Evolutionary conservation across 352 stramenopile genomes (phyloP).

Genomic region (Sclerospora graminicola): DNA sequence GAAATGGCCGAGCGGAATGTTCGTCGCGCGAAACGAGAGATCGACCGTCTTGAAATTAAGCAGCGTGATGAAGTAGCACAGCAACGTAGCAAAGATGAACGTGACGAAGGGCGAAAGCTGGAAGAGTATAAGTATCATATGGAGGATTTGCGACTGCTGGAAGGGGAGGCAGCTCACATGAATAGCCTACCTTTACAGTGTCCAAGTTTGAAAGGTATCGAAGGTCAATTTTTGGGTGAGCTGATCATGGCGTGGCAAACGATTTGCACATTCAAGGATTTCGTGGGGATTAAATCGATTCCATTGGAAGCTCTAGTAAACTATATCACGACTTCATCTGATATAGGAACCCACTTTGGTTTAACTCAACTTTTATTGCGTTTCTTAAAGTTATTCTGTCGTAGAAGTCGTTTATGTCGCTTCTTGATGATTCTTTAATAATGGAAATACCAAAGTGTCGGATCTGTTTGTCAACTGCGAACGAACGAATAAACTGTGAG

Average conservation of each 20-base stretch:
- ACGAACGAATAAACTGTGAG: constrained; percentile 62
- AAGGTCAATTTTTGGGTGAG: constrained; percentile 53
- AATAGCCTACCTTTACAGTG: constrained; percentile 28
- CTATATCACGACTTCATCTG: constrained; percentile 36
- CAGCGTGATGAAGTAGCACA: constrained; percentile 36
- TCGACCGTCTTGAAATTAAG: constrained; percentile 36
- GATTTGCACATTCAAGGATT: constrained; percentile 63
- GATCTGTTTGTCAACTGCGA: constrained; percentile 67
- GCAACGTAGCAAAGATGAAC: constrained; percentile 35
- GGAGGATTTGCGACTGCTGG: constrained; percentile 56
- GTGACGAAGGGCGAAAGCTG: constrained; percentile 49
- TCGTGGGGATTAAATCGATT: constrained; percentile 47
- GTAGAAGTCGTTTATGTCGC: constrained; percentile 71
- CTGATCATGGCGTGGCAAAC: constrained; percentile 76
- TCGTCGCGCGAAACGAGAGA: constrained; percentile 48
- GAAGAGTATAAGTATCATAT: constrained; percentile 60
- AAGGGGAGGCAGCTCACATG: constrained; percentile 20
- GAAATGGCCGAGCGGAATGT: constrained; percentile 51
- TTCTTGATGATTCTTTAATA: constrained; percentile 65
- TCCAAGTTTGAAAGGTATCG: constrained; percentile 36
- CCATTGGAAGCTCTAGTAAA: constrained; percentile 50
- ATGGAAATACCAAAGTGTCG: constrained; percentile 72
- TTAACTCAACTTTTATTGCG: constrained; percentile 58
- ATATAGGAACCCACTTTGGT: constrained; percentile 33
- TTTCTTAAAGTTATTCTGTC: constrained; percentile 60